Evolutionary conservation across 1,284 basidiomycete species (phyloP), one percentile per base, ranked within the genome.

Genomic region (Gomphus bonarii): DNA sequence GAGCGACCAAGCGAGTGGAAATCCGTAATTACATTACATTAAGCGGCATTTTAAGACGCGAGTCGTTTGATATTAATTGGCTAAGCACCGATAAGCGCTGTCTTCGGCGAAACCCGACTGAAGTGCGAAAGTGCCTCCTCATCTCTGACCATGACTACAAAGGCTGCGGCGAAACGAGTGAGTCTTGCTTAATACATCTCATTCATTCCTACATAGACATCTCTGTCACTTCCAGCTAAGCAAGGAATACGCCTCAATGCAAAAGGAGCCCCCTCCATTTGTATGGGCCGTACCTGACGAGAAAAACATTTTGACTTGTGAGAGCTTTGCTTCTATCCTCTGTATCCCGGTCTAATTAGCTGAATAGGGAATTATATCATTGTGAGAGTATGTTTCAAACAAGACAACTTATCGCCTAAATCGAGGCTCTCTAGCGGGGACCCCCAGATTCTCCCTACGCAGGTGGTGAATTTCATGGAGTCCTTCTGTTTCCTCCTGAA

Each of bases 401-500:
- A 51, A 47, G 33, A 22, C 44, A 22, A n/a, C 42, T 49, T 38
- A 33, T 51, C 35, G 20, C 28, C 52, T 59, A 50, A 16, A 52
- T n/a, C 52, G 42, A 54, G 38, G 42, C 36, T 42, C 49, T 58
- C 22, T 68, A 97, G 86, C 86, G 92, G 50, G 94, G 94, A 1
- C 94, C 94, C 30, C 88, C 92, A 54, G 95, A 97, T 69, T 91
- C 91, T 40, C 89, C 91, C 8, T 97, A 87, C 65, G 79, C 81
- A n/a, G 91, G 88, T 51, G 94, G 94, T 67, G 94, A 97, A 70
- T 97, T 92, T 68, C 90, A 95, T 65, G 94, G 86, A n/a, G 82
- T 88, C 25, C 78, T 91, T 38, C 70, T 91, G 57, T 95, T 95
- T 67, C 95, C 94, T 3, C 75, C 89, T 25, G 94, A 97, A 71